A percentile compares a stretch with the other conserved stretches of the same genome.
Conservation (phyloP, 768 basidiomycete species). For the Floccularia luteovirens region DNA sequence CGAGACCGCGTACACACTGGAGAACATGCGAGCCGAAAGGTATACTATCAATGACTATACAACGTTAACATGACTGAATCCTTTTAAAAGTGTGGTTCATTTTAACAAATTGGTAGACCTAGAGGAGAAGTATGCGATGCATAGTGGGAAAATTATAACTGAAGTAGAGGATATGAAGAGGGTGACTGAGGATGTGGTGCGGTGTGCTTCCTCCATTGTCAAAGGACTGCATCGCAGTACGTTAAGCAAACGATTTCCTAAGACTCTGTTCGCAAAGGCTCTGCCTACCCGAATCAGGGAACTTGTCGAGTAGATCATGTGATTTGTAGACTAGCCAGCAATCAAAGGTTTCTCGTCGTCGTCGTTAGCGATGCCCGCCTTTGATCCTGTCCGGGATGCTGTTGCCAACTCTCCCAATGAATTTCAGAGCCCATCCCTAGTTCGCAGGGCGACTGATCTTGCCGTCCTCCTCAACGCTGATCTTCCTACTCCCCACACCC, state of each 20-base stretch:
- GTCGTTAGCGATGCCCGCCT: conserved; percentile 64
- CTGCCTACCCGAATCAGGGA: conserved; percentile 14
- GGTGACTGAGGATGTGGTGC: conserved; percentile 24
- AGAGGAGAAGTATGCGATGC: conserved; percentile 42
- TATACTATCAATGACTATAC: conserved; percentile 11
- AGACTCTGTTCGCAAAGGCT: conserved; percentile 26
- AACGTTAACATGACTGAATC: not conserved
- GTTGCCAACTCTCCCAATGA: conserved; percentile 71
- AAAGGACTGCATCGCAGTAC: conserved; percentile 40
- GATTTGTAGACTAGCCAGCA: too few relatives aligned
- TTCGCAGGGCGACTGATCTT: conserved; percentile 68
- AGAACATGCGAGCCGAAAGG: conserved; percentile 37
- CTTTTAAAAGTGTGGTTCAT: conserved; percentile 31
- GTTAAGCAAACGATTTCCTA: conserved; percentile 44
- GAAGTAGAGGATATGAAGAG: conserved; percentile 35
- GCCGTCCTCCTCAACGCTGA: conserved; percentile 68
- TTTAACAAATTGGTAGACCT: conserved; percentile 49
- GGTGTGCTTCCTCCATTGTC: conserved; percentile 27
- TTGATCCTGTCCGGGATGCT: conserved; percentile 86
- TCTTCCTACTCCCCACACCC: conserved; percentile 17
- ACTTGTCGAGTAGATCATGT: too few relatives aligned
- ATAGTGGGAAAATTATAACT: conserved; percentile 28
- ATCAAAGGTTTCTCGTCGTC: too few relatives aligned
- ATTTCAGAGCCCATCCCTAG: conserved; percentile 36
- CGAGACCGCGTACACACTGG: conserved; percentile 34